These are phyloP conservation scores for Malus hybrid DNA, from an alignment of 331 rosid genomes.

Conservation along the genomic window DNA sequence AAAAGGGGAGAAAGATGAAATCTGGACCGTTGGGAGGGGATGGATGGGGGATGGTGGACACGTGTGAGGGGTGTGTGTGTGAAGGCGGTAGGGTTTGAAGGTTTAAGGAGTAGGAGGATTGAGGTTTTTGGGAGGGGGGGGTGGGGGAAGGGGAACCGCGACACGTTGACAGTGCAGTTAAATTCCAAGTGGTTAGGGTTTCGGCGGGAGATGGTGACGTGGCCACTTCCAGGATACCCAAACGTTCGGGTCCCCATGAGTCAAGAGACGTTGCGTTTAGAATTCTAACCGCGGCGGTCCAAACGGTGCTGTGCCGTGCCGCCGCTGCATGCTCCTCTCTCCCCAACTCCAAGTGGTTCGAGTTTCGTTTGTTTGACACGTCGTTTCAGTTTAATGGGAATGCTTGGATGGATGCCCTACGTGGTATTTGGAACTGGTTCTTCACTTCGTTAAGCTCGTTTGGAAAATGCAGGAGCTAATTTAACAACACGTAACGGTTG, in stretches of 20 bases:
- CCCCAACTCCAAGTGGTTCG: neutral
- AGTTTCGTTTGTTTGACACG: too few relatives aligned
- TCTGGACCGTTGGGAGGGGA: neutral
- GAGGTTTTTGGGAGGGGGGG: neutral
- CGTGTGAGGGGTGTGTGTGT: neutral
- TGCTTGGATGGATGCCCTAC: too few relatives aligned
- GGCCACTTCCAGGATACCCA: neutral
- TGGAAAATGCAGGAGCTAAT: too few relatives aligned
- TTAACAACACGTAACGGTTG: too few relatives aligned
- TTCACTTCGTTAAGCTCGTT: too few relatives aligned
- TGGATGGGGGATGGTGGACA: neutral
- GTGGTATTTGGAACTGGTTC: too few relatives aligned
- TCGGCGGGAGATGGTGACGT: conserved; percentile 11
- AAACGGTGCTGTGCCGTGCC: neutral
- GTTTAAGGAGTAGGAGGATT: neutral
- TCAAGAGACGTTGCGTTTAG: neutral
- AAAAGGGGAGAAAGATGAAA: neutral
- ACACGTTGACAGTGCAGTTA: conserved; percentile 19
- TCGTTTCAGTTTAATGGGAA: too few relatives aligned
- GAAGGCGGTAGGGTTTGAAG: neutral
- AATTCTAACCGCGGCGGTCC: too few relatives aligned
- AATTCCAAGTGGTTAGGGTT: neutral
- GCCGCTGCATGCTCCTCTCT: neutral
- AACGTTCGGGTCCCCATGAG: neutral
- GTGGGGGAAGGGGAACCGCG: neutral